These are phyloP conservation scores for Thinopyrum elongatum DNA, from an alignment of 176 grass and related monocot genomes.

Conservation along the genomic window DNA sequence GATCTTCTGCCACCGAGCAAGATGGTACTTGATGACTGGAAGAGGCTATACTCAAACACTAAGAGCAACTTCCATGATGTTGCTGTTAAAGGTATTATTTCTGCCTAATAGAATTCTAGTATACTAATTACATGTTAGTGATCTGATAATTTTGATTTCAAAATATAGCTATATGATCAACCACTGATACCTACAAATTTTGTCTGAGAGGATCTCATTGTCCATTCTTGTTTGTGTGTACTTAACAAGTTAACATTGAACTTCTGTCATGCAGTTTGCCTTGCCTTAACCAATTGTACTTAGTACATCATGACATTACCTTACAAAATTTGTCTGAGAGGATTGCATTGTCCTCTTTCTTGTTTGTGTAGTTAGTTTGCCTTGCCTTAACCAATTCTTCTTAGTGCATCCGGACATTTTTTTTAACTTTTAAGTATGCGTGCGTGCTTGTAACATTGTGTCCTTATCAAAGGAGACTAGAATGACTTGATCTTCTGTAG, in stretches of 20 bases:
- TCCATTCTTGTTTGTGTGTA: too few species aligned
- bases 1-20: conserved; percentile 89
- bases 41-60: conserved; percentile 96
- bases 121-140: neutral
- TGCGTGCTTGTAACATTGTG: neutral
- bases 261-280: neutral
- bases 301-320: neutral
- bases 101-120: neutral
- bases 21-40: conserved; percentile 99
- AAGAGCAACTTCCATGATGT: conserved; percentile 96
- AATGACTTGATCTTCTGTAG: neutral
- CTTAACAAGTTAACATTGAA: too few species aligned
- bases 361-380: neutral
- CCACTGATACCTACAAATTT: too few species aligned
- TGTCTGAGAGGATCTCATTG: too few species aligned
- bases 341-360: neutral
- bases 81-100: conserved; percentile 80
- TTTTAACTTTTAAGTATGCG: neutral
- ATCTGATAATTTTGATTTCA: too few species aligned
- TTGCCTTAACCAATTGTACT: neutral
- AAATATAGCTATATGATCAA: too few species aligned
- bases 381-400: too few species aligned
- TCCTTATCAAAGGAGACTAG: neutral
- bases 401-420: neutral
- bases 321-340: neutral